Base-by-base conservation (phyloP, 2,329 filamentous ascomycete genomes). In the Neurospora sp. region DNA sequence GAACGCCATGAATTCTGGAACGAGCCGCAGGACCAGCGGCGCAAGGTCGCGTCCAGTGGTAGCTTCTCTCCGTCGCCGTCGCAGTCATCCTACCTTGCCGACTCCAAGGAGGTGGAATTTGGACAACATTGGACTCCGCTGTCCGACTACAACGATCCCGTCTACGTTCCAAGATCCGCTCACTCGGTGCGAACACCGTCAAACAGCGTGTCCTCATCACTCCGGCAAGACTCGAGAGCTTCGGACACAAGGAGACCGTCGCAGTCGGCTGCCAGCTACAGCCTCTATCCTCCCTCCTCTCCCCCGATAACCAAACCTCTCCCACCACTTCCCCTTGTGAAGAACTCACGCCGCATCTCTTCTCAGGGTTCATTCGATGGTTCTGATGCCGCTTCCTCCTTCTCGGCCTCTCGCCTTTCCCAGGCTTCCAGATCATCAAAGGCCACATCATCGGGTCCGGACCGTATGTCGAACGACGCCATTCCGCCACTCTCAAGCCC, bases 231-330 rank as follows among this genome's bases (percentile, higher is more conserved):
- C 67, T 73, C 73, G 58, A 70, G 71, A 38, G 13, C 68, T 6
- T 73, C 74, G 4, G 74, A 75, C 52, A 52, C 74, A 46, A 71
- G 73, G 5, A 73, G 73, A 58, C 75, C 74, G 13, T 66, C 69
- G 67, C 69, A 71, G 10, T 73, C 74, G 15, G 67, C 73, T 38
- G 71, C 68, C 38, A 71, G 71, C 68, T 74, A 73, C 70, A 74
- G 72, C 69, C 69, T 76, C 33, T 76, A 75, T 69, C 75, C 75
- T 13, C 38, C 71, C 23, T 72, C 70, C 38, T 71, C 67, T 42
- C 71, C 73, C 28, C 72, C 73, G 23, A 46, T 69, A 9, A 71
- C 72, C 23, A 75, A 72, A 52, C 73, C 74, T 5, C 71, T 76
- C 5, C 75, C 75, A 33, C 71, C 75, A 0, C 6, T 76, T 9